Evolutionary conservation across 139 green algal genomes (phyloP).

Genomic region (Picochlorum costavermella): DNA sequence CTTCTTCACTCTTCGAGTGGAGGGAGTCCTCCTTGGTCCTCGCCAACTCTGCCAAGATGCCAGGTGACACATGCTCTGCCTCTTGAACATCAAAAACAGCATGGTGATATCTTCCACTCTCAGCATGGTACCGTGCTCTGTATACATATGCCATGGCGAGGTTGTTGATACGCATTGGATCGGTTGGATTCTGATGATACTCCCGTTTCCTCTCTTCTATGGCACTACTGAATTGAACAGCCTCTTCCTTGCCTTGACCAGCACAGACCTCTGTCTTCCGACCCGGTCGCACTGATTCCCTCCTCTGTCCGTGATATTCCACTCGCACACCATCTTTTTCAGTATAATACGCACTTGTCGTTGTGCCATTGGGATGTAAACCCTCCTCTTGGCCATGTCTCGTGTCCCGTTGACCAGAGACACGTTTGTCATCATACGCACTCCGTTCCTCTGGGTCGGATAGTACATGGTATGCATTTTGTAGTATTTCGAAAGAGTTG

Average conservation of each 20-base stretch:
- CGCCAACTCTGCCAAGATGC: not conserved
- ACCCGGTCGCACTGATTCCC: not conserved
- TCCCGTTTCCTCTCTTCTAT: not conserved
- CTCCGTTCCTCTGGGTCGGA: slow-evolving; percentile 9
- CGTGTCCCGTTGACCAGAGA: not conserved
- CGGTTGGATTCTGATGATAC: not conserved
- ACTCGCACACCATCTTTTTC: too few species aligned
- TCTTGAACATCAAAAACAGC: slow-evolving; percentile 23
- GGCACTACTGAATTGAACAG: not conserved
- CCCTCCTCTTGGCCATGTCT: not conserved
- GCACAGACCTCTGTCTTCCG: not conserved
- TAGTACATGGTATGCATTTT: slow-evolving; percentile 10
- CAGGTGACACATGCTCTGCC: slow-evolving; percentile 5
- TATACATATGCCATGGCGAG: slow-evolving; percentile 6
- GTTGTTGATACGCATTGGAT: not conserved
- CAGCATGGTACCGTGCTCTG: not conserved
- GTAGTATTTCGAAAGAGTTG: slow-evolving; percentile 10
- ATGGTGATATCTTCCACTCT: slow-evolving; percentile 12
- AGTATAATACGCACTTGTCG: not conserved
- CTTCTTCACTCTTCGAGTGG: too few species aligned
- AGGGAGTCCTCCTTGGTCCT: not conserved
- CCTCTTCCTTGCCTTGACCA: not conserved
- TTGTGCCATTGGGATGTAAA: not conserved
- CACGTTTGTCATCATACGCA: slow-evolving; percentile 16
- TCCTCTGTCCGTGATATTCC: slow-evolving; percentile 5